A percentile compares a stretch with the other conserved stretches of the same genome.
Evolutionary conservation across 2,329 filamentous ascomycete genomes (phyloP).

Genomic region (Penicillium sp.): DNA sequence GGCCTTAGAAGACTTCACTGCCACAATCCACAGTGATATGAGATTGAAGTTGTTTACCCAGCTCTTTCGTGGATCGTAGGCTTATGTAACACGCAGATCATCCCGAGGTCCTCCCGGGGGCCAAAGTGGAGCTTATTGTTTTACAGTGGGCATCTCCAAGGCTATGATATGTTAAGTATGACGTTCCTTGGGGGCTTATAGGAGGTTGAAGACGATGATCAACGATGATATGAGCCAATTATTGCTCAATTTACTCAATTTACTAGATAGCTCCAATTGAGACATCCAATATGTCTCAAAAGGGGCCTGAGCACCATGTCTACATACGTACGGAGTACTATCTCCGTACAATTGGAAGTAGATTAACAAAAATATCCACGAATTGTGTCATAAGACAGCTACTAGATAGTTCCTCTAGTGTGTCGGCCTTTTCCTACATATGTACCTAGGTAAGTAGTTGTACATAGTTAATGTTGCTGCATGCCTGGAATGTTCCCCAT

Average conservation of each 20-base stretch:
- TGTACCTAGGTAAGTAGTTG: not conserved
- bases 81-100: slow-evolving; percentile 22
- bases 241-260: slow-evolving; percentile 1
- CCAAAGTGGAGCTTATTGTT: slow-evolving; percentile 5
- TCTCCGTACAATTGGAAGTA: not conserved
- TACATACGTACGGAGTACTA: not conserved
- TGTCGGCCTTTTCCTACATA: not conserved
- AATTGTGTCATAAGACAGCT: not conserved
- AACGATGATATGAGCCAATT: not conserved
- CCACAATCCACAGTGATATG: not conserved
- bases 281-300: slow-evolving; percentile 9
- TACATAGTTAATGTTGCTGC: not conserved
- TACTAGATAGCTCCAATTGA: slow-evolving; percentile 8
- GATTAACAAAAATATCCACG: not conserved
- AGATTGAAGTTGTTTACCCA: slow-evolving; percentile 8
- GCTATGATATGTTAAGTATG: not conserved
- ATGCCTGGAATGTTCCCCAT: not conserved
- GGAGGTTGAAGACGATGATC: not conserved
- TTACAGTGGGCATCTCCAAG: not conserved
- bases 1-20: slow-evolving; percentile 2
- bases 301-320: slow-evolving; percentile 7
- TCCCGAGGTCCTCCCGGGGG: not conserved
- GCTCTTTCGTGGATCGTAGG: not conserved
- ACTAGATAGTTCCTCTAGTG: too few relatives aligned
- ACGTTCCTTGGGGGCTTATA: not conserved